phyloP scores from a whole-genome alignment of 768 basidiomycete species.

The Sporobolomyces pararoseus region DNA sequence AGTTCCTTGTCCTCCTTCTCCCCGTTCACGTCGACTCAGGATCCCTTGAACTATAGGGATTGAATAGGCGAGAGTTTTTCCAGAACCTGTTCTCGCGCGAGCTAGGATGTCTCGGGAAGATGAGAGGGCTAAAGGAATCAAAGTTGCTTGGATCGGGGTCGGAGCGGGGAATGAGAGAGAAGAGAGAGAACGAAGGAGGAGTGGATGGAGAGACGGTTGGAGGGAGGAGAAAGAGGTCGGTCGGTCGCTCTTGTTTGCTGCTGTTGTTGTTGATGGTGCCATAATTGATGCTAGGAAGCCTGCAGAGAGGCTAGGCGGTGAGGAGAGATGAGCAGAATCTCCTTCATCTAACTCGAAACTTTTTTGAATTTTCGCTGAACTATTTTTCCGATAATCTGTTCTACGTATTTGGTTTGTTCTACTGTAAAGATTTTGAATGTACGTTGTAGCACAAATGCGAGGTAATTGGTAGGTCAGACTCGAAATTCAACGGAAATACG shows the following conservation, averaged over 20 bases:
- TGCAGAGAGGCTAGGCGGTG: too few relatives aligned
- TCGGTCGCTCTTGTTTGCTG: neutral
- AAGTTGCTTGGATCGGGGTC: slow-evolving; percentile 84
- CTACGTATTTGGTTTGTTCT: too few relatives aligned
- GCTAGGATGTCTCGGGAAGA: slow-evolving; percentile 80
- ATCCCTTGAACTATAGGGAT: slow-evolving; percentile 87
- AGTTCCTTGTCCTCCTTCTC: slow-evolving; percentile 51
- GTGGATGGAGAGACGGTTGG: slow-evolving; percentile 34
- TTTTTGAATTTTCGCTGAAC: too few relatives aligned
- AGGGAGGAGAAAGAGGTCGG: slow-evolving; percentile 21
- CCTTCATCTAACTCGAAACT: too few relatives aligned
- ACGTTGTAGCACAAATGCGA: too few relatives aligned
- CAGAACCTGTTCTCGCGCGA: slow-evolving; percentile 88
- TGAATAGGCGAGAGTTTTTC: slow-evolving; percentile 95
- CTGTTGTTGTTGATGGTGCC: neutral
- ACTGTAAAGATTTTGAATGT: too few relatives aligned
- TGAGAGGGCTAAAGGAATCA: slow-evolving; percentile 86
- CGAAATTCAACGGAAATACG: too few relatives aligned
- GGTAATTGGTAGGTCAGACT: too few relatives aligned
- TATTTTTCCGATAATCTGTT: too few relatives aligned
- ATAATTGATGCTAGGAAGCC: neutral
- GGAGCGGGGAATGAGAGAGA: slow-evolving; percentile 85
- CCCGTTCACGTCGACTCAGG: slow-evolving; percentile 49
- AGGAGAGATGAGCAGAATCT: too few relatives aligned
- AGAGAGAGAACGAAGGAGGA: slow-evolving; percentile 77